Conservation (phyloP, 352 stramenopile species). For the Globisporangium spiculum region DNA sequence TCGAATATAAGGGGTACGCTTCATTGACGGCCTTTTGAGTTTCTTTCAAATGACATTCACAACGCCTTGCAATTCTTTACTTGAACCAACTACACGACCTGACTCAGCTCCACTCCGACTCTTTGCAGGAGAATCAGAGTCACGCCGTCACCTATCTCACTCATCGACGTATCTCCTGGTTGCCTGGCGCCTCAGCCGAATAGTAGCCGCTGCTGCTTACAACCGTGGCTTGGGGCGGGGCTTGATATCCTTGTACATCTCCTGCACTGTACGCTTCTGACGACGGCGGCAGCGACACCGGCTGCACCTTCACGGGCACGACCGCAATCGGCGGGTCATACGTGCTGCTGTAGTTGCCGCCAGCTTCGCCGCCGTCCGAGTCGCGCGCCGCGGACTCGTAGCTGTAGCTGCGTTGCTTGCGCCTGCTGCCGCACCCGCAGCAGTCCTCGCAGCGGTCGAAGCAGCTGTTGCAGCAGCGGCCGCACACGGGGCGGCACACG, state of each 20-base stretch:
- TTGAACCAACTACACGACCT: too few species aligned
- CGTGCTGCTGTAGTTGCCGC: background rate
- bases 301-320: slow-evolving; percentile 9
- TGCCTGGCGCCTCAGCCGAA: background rate
- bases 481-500: slow-evolving; percentile 12
- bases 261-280: background rate
- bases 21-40: too few species aligned
- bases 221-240: background rate
- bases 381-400: background rate
- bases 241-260: slow-evolving; percentile 2
- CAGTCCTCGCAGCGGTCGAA: slow-evolving; percentile 13
- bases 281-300: background rate
- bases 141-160: background rate
- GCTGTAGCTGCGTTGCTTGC: slow-evolving; percentile 12
- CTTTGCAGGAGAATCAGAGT: background rate
- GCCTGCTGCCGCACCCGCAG: slow-evolving; percentile 9
- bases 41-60: too few species aligned
- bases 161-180: slow-evolving; percentile 7
- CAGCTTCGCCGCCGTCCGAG: background rate
- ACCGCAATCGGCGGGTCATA: slow-evolving; percentile 8
- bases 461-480: slow-evolving; percentile 14
- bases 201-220: background rate
- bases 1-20: too few species aligned
- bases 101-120: background rate
- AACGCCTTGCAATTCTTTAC: too few species aligned